phyloP scores from a whole-genome alignment of 345 rosid species.

The Laguncularia racemosa region DNA sequence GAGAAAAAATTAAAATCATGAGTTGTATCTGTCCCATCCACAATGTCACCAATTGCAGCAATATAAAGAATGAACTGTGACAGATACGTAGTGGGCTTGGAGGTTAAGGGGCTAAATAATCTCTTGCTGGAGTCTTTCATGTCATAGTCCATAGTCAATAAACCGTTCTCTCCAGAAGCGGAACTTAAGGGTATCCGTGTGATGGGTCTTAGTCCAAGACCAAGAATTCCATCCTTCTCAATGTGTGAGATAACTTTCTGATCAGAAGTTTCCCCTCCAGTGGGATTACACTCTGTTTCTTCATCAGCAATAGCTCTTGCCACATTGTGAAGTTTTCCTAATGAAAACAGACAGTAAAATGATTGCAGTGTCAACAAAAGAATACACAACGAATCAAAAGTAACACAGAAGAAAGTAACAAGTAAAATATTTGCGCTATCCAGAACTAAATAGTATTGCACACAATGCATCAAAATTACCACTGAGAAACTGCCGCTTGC shows the following conservation, averaged over 20 bases:
- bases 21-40: constrained; percentile 96
- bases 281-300: constrained; percentile 52
- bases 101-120: constrained; percentile 64
- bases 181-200: constrained; percentile 42
- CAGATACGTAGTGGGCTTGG: constrained; percentile 76
- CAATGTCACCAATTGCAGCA: constrained; percentile 98
- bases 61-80: constrained; percentile 91
- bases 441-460: background rate
- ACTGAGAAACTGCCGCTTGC: constrained; percentile 95
- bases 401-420: no score
- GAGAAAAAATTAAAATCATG: constrained; percentile 99
- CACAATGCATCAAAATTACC: constrained; percentile 36
- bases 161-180: constrained; percentile 32
- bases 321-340: constrained; percentile 95
- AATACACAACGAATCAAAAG: background rate
- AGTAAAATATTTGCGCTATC: no score
- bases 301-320: constrained; percentile 94
- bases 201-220: constrained; percentile 69
- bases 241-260: constrained; percentile 25
- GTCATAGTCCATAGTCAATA: constrained; percentile 50
- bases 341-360: constrained; percentile 17
- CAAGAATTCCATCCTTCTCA: constrained; percentile 78
- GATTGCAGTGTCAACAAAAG: constrained; percentile 3
- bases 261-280: constrained; percentile 43
- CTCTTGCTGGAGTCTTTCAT: constrained; percentile 68